phyloP scores from a whole-genome alignment of 805 yeast species.

The Barnettozyma sucrosica region DNA sequence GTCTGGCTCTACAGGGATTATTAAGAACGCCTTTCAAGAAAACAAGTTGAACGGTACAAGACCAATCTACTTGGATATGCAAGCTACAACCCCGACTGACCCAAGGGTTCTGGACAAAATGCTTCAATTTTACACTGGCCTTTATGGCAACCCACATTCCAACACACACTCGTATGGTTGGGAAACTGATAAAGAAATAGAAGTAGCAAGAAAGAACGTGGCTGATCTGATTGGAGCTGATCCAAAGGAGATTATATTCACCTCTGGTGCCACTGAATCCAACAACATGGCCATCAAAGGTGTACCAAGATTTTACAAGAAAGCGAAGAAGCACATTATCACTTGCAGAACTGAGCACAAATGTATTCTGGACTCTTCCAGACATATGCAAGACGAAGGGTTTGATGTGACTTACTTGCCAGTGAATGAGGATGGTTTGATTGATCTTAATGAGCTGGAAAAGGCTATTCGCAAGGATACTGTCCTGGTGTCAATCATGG shows the following conservation, averaged over 20 bases:
- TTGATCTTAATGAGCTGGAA: conserved; percentile 71
- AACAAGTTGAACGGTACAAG: conserved; percentile 55
- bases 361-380: conserved; percentile 95
- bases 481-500: conserved; percentile 86
- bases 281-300: conserved; percentile 95
- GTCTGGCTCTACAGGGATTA: conserved; percentile 26
- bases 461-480: conserved; percentile 87
- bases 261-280: conserved; percentile 97
- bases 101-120: conserved; percentile 91
- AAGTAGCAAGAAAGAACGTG: conserved; percentile 73
- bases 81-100: conserved; percentile 97
- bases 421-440: conserved; percentile 74
- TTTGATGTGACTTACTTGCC: conserved; percentile 92
- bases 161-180: conserved; percentile 97
- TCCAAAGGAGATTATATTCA: conserved; percentile 93
- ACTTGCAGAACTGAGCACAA: conserved; percentile 97
- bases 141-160: conserved; percentile 97
- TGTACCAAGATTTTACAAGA: conserved; percentile 86
- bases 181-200: conserved; percentile 95
- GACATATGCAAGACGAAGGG: conserved; percentile 94
- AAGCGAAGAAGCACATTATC: conserved; percentile 87
- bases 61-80: conserved; percentile 95
- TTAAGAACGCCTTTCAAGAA: conserved; percentile 34
- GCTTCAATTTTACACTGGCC: conserved; percentile 82
- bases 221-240: conserved; percentile 88